Evolutionary conservation across 148 eudicot genomes (phyloP).

Genomic region (Rhododendron vialii): DNA sequence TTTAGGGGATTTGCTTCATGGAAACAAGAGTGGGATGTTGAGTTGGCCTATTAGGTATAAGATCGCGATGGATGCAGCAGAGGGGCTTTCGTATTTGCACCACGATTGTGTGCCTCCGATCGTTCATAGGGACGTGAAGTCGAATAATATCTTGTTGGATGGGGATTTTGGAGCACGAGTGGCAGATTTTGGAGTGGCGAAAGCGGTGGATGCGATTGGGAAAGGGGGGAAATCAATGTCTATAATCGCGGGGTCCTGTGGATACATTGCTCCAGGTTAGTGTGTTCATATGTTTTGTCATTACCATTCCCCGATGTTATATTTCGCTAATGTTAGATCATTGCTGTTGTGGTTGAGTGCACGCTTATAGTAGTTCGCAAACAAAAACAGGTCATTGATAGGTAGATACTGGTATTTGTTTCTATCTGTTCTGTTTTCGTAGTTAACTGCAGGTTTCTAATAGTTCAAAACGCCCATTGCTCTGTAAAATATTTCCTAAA

Average conservation of each 20-base stretch:
- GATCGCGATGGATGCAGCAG: conserved; percentile 81
- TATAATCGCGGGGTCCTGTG: conserved; percentile 91
- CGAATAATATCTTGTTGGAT: conserved; percentile 79
- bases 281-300: neutral
- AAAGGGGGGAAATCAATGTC: conserved; percentile 84
- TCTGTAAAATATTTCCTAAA: neutral
- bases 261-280: conserved; percentile 97
- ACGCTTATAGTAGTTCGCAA: neutral
- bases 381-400: neutral
- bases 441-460: neutral
- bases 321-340: neutral
- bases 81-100: conserved; percentile 87
- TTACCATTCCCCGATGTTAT: neutral
- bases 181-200: conserved; percentile 94
- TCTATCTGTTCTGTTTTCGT: neutral
- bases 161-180: conserved; percentile 77
- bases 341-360: neutral
- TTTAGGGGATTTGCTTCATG: conserved; percentile 81
- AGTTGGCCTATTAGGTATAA: conserved; percentile 82
- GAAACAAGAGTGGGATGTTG: conserved; percentile 65
- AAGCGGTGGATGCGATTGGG: conserved; percentile 60
- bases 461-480: neutral
- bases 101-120: conserved; percentile 92
- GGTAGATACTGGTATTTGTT: neutral
- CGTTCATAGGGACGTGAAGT: conserved; percentile 86